Evolutionary conservation across 768 basidiomycete genomes (phyloP), one percentile per base, ranked within the genome.

Genomic region (Agaricus bisporus): DNA sequence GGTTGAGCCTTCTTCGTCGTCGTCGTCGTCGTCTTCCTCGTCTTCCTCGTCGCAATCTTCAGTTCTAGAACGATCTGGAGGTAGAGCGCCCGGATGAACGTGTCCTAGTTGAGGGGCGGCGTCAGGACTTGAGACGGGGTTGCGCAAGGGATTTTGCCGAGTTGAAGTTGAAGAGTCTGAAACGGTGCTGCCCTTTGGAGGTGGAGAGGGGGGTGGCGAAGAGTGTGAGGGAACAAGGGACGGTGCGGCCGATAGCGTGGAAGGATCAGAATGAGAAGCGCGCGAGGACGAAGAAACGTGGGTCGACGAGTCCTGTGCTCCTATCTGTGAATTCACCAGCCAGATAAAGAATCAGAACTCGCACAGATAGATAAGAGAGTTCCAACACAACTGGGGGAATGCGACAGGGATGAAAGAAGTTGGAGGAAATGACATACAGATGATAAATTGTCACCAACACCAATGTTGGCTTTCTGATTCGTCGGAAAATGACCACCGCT

Each of bases 11-110:
- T 65, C 64, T 29, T 60, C 59, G 38, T 51, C 58, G 5, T 42
- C n/a, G n/a, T n/a, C n/a, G n/a, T n/a, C n/a, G n/a, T 51, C 58
- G 5, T n/a, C n/a, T n/a, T n/a, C 41, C 15, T 51, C 49, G 32
- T 51, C 49, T 20, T 43, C 45, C 11, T 49, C 18, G 18, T 26
- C 22, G 12, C n/a, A 7, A 26, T 39, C 45, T 29, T 41, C 22
- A 28, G 12, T n/a, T 38, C 12, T 17, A 18, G 43, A 52, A 35
- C 15, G 14, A 25, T 38, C n/a, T 15, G 51, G 47, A 17, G 46
- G 25, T 12, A 15, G 32, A 48, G 22, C 45, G 37, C 69, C 66
- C 56, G 50, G 38, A 41, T 57, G 54, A 66, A 60, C 55, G 54
- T 44, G 56, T 56, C 25, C 38, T 14, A 18, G 49, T 20, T 37